Conservation (phyloP, 495 filamentous ascomycete species). For the Penicillium parvum region DNA sequence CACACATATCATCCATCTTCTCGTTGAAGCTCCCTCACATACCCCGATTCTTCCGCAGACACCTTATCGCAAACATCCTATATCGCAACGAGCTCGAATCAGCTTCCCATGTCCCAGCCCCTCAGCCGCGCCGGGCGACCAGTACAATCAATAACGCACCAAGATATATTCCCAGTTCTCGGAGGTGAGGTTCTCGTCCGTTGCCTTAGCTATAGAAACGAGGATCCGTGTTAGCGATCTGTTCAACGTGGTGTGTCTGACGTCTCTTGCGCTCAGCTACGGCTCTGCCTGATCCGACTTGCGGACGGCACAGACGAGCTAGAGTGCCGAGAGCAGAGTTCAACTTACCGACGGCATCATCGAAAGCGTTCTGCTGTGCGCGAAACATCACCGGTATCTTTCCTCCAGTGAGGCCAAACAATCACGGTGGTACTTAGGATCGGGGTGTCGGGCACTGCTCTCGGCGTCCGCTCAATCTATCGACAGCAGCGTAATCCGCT, state of each 20-base stretch:
- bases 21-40: slow-evolving; percentile 15
- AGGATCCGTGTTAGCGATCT: slow-evolving; percentile 21
- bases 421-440: not conserved
- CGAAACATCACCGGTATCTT: slow-evolving; percentile 59
- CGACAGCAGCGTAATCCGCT: not conserved
- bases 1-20: not conserved
- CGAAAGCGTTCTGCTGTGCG: slow-evolving; percentile 73
- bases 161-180: slow-evolving; percentile 99
- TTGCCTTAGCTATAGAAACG: slow-evolving; percentile 77
- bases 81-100: slow-evolving; percentile 8
- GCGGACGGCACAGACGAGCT: not conserved
- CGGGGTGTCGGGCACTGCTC: slow-evolving; percentile 16
- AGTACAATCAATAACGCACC: slow-evolving; percentile 49
- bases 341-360: slow-evolving; percentile 72
- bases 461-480: slow-evolving; percentile 5
- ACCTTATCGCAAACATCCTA: slow-evolving; percentile 97
- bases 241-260: not conserved
- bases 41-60: slow-evolving; percentile 58
- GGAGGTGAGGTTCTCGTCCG: slow-evolving; percentile 94
- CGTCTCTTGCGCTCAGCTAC: not conserved
- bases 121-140: not conserved
- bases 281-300: not conserved
- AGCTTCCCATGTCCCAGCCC: slow-evolving; percentile 8
- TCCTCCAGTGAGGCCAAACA: slow-evolving; percentile 3
- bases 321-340: not conserved